phyloP scores from a whole-genome alignment of 169 alveolate genomes.

The Cystoisospora suis region DNA sequence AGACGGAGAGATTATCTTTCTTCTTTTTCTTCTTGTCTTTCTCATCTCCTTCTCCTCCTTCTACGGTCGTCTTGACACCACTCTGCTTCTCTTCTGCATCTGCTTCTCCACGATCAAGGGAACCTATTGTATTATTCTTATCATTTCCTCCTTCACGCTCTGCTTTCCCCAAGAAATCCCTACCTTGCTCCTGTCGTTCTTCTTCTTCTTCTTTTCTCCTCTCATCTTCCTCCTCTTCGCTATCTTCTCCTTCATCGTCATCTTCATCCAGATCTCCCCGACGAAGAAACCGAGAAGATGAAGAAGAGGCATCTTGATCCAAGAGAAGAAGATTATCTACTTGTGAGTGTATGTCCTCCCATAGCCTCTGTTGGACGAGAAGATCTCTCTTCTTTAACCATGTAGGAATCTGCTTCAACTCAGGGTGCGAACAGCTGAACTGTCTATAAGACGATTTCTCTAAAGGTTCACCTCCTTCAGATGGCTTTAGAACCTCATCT shows the following conservation, averaged over 20 bases:
- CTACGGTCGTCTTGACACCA: too few relatives aligned
- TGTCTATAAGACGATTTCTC: not conserved
- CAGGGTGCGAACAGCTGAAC: slow-evolving; percentile 48
- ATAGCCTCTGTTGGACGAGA: not conserved
- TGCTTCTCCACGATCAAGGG: not conserved
- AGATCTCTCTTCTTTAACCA: slow-evolving; percentile 52
- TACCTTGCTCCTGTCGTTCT: too few relatives aligned
- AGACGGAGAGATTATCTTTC: too few relatives aligned
- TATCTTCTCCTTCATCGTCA: too few relatives aligned
- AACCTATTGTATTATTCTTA: not conserved
- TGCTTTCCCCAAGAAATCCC: too few relatives aligned
- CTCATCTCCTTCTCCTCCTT: not conserved
- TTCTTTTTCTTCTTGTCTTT: not conserved
- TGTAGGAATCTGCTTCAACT: slow-evolving; percentile 25
- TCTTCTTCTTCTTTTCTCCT: too few relatives aligned
- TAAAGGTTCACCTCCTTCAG: not conserved
- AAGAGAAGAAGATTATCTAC: not conserved
- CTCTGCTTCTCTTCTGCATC: too few relatives aligned
- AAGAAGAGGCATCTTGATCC: not conserved
- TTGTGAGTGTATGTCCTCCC: not conserved
- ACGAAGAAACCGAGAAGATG: too few relatives aligned
- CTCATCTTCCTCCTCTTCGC: too few relatives aligned
- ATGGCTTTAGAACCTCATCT: not conserved
- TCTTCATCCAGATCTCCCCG: too few relatives aligned
- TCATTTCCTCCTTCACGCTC: not conserved